These are phyloP conservation scores for Alloteropsis semialata DNA, from an alignment of 176 grass and related monocot species.

Conservation along the genomic window DNA sequence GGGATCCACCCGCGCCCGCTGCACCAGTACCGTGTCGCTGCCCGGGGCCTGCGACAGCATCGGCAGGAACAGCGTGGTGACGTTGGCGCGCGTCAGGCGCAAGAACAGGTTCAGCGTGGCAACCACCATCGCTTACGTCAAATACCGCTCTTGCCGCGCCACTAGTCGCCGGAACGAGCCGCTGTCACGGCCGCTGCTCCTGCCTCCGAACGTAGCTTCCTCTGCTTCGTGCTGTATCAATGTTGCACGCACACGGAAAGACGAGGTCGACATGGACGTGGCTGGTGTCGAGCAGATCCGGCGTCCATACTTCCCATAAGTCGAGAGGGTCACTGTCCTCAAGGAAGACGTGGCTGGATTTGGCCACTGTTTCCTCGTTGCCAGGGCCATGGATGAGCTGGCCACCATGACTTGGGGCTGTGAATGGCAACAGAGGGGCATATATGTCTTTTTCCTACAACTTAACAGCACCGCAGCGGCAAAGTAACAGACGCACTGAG, in stretches of 20 bases:
- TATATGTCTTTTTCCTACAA: too few relatives aligned
- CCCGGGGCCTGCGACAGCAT: background rate
- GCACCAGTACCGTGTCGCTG: background rate
- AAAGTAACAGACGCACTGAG: too few relatives aligned
- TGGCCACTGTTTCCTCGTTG: background rate
- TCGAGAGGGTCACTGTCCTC: background rate
- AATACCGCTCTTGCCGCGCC: background rate
- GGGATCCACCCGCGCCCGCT: too few relatives aligned
- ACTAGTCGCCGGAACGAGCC: background rate
- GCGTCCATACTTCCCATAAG: background rate
- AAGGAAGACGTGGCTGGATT: background rate
- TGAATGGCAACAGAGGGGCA: background rate
- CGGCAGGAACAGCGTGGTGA: constrained; percentile 17
- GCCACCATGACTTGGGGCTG: background rate
- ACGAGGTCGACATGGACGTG: background rate
- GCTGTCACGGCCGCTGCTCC: background rate
- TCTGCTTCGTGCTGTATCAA: background rate
- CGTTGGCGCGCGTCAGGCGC: constrained; percentile 1
- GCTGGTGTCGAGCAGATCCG: background rate
- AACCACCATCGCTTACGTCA: background rate
- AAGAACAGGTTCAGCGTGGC: constrained; percentile 26
- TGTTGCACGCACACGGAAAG: background rate
- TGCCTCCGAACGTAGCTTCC: background rate
- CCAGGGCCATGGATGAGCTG: background rate
- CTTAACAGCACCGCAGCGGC: too few relatives aligned